These are phyloP conservation scores for Fusarium miscanthi DNA, from an alignment of 2,329 filamentous ascomycete genomes.

Conservation along the genomic window DNA sequence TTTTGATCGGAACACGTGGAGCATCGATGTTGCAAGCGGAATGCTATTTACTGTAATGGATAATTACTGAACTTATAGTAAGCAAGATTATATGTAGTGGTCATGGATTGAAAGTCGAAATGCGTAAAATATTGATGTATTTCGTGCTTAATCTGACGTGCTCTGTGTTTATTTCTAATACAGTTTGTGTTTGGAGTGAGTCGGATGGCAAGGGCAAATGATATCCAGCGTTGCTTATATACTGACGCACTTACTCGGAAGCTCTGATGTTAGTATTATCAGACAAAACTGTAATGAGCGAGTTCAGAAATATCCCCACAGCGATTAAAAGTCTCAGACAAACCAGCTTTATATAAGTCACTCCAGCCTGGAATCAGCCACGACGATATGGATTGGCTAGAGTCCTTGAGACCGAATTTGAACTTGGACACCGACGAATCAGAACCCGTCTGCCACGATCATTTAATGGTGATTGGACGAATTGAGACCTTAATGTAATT, in stretches of 20 bases:
- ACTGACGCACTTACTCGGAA: background rate
- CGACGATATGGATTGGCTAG: background rate
- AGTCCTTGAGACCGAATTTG: fast-evolving
- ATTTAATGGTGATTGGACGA: background rate
- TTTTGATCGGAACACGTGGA: background rate
- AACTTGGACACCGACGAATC: background rate
- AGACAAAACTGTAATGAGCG: fast-evolving
- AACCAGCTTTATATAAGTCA: background rate
- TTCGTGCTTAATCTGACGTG: background rate
- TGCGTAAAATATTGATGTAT: no score
- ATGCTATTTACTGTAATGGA: background rate
- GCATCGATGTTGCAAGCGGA: fast-evolving
- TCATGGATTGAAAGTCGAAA: background rate
- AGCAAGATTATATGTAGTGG: background rate
- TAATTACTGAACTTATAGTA: background rate
- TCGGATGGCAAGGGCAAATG: background rate
- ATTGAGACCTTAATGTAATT: fast-evolving
- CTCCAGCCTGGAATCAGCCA: background rate
- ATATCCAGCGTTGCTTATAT: background rate
- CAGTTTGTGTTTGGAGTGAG: fast-evolving
- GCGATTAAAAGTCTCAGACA: background rate
- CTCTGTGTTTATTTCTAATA: background rate
- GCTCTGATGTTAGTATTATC: no score
- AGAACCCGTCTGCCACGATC: background rate
- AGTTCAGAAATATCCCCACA: background rate